Conservation (phyloP, 441 rosid genomes). For the Pelargonium myrrhifolium region DNA sequence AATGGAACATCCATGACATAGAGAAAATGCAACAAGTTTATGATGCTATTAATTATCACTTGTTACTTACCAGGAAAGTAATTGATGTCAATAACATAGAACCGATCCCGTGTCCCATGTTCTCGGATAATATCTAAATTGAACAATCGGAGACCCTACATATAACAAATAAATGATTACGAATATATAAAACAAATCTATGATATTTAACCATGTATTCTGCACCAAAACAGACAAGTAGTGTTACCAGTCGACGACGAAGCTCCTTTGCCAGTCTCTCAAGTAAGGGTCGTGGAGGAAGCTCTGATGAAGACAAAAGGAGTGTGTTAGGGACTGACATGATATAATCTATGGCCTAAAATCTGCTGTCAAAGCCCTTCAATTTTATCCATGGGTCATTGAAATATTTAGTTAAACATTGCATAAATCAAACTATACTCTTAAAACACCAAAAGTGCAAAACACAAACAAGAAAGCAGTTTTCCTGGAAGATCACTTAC, state of each 20-base stretch:
- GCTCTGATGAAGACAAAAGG: slow-evolving; percentile 39
- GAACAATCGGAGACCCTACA: slow-evolving; percentile 51
- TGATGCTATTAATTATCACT: too few species aligned
- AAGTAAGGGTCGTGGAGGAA: slow-evolving; percentile 72
- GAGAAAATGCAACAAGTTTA: too few species aligned
- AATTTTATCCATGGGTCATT: background rate
- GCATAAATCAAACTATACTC: background rate
- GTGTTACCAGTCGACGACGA: slow-evolving; percentile 54
- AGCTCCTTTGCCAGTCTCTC: slow-evolving; percentile 80
- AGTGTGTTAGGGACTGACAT: slow-evolving; percentile 7
- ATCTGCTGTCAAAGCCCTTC: background rate
- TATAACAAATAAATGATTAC: slow-evolving; percentile 6
- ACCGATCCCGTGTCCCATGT: slow-evolving; percentile 49
- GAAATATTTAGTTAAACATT: background rate
- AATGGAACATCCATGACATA: too few species aligned
- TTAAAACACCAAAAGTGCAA: background rate
- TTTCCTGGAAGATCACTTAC: slow-evolving; percentile 29
- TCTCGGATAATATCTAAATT: slow-evolving; percentile 62
- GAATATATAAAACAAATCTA: background rate
- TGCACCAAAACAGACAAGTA: background rate
- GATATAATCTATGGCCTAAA: background rate
- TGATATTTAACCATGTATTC: background rate
- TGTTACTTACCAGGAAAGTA: slow-evolving; percentile 59
- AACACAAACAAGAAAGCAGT: background rate
- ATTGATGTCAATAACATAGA: slow-evolving; percentile 59